Evolutionary conservation across 2,329 filamentous ascomycete species (phyloP), one percentile per base, ranked within the genome.

Genomic region (Diplodia mutila): DNA sequence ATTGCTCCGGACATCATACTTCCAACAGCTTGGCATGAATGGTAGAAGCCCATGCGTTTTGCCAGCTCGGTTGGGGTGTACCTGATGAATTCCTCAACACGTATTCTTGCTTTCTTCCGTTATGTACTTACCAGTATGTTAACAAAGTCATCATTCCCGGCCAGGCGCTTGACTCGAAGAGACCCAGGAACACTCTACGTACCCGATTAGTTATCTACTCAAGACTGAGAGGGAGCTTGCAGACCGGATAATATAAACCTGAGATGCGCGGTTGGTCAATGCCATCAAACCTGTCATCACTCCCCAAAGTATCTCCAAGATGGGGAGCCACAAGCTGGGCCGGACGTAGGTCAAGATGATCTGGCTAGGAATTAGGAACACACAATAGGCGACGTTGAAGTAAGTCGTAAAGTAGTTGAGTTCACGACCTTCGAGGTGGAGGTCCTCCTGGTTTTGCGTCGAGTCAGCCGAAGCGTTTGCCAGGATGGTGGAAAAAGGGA

Each of bases 301-400:
- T 1, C 76, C 78, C 79, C 79, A 81, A 2, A 78, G 67, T 2
- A 81, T 75, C 66, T 80, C 79, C 72, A 80, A 76, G 1, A 75
- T 74, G 1, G 78, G 78, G 8, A 81, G 68, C 55, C 86, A 77
- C 75, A 69, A 74, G 77, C 53, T 72, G 73, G 25, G 77, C 74
- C n/a, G 49, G 12, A 65, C 37, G 3, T 51, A 59, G 18, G 64
- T 55, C 39, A 51, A 73, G 0, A 75, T 61, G 65, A 75, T 72
- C 1, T 75, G 73, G 0, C 71, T 72, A 2, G 74, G 74, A 42
- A 77, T 67, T 52, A 75, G 72, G 0, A 73, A 72, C 2, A 76
- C 29, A 3, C 76, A 72, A 55, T 76, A 76, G 0, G 73, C 74
- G 3, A 72, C 71, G n/a, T 72, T 75, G 32, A 73, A 77, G 9